Conservation (phyloP, 2,329 filamentous ascomycete genomes). For the Colletotrichum orbiculare region DNA sequence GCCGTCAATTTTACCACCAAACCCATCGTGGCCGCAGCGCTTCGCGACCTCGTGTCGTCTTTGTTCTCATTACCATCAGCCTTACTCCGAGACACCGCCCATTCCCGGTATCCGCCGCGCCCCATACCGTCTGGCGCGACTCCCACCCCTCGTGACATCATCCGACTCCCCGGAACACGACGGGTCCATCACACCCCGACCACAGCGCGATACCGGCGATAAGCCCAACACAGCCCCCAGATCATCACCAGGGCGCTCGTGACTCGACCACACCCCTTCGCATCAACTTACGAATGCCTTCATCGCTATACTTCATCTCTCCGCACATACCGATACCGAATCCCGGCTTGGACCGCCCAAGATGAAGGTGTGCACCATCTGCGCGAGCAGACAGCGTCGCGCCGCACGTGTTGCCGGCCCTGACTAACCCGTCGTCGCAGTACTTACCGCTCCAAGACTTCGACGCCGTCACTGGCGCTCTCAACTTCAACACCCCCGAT, state of each 20-base stretch:
- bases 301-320: conserved; percentile 14
- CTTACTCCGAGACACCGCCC: conserved; percentile 22
- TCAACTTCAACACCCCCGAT: conserved; percentile 96
- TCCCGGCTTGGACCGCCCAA: conserved; percentile 28
- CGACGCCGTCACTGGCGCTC: conserved; percentile 88
- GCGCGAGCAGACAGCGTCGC: conserved; percentile 18
- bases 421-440: conserved; percentile 57
- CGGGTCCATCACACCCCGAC: conserved; percentile 32
- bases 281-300: conserved; percentile 20
- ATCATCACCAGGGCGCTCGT: conserved; percentile 5
- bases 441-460: conserved; percentile 93
- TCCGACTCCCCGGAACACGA: conserved; percentile 30
- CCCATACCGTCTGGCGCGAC: conserved; percentile 31
- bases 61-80: conserved; percentile 1
- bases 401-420: conserved; percentile 17
- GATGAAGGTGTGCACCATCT: conserved; percentile 38
- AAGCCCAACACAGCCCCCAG: conserved; percentile 20
- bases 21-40: conserved; percentile 17
- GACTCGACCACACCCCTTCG: background rate
- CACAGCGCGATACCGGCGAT: conserved; percentile 33
- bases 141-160: conserved; percentile 36
- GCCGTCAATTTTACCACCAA: conserved; percentile 3
- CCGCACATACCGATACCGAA: conserved; percentile 11
- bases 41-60: conserved; percentile 18
- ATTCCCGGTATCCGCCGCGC: conserved; percentile 16